phyloP scores from a whole-genome alignment of 2,329 filamentous ascomycete genomes.

The Curvularia spicifera region DNA sequence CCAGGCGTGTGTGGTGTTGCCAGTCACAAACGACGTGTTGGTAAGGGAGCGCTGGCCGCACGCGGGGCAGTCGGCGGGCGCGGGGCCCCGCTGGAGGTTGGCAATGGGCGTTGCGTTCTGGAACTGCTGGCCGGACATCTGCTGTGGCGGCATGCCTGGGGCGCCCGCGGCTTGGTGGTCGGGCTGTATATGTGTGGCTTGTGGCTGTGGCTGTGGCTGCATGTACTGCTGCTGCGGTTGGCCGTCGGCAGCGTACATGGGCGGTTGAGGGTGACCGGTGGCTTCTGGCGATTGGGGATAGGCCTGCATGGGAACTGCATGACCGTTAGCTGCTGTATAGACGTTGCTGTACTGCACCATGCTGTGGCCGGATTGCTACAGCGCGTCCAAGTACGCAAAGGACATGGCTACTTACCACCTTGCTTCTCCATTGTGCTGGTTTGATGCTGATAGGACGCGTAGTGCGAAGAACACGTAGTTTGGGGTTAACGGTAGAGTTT shows the following conservation, averaged over 20 bases:
- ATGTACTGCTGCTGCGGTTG: neutral
- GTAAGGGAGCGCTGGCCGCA: conserved; percentile 54
- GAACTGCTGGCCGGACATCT: conserved; percentile 43
- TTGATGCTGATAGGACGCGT: neutral
- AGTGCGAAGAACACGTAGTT: neutral
- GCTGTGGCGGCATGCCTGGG: conserved; percentile 46
- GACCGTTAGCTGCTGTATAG: conserved; percentile 18
- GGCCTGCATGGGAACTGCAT: conserved; percentile 47
- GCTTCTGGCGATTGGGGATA: conserved; percentile 44
- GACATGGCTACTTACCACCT: conserved; percentile 37
- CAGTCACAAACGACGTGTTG: conserved; percentile 41
- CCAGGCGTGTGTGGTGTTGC: conserved; percentile 55
- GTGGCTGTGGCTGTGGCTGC: neutral
- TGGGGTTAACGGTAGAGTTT: neutral
- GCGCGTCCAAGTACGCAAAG: neutral
- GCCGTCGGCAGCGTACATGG: conserved; percentile 22
- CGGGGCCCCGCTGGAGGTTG: conserved; percentile 42
- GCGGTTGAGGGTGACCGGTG: conserved; percentile 26
- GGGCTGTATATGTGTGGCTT: conserved; percentile 28
- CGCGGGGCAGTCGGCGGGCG: conserved; percentile 57
- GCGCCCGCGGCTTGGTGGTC: conserved; percentile 14
- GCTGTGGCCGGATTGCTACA: neutral
- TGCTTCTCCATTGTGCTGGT: conserved; percentile 44
- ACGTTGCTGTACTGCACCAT: neutral
- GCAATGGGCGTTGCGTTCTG: conserved; percentile 47